phyloP scores from a whole-genome alignment of 345 rosid genomes.

The Euphorbia pulcherrima region DNA sequence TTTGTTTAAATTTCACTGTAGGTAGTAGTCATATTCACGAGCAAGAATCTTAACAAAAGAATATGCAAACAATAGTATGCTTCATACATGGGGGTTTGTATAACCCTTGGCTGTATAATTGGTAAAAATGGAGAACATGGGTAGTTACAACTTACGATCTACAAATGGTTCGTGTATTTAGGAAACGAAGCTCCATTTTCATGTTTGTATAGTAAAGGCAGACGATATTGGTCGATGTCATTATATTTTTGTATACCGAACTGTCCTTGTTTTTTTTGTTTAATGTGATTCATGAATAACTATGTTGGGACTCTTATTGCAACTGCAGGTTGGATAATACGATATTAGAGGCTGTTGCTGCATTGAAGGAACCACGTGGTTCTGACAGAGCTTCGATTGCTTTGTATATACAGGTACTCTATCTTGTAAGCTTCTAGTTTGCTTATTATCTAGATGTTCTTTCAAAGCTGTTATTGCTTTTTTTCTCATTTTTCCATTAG shows the following conservation, averaged over 20 bases:
- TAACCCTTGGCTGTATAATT: not conserved
- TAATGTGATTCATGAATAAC: constrained; percentile 13
- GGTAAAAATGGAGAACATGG: not conserved
- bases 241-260: constrained; percentile 6
- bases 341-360: constrained; percentile 68
- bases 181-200: constrained; percentile 5
- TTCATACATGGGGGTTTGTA: not conserved
- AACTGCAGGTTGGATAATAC: constrained; percentile 69
- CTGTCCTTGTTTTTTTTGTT: constrained; percentile 9
- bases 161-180: not conserved
- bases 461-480: not conserved
- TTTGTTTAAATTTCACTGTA: not conserved
- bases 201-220: constrained; percentile 8
- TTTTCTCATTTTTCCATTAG: not conserved
- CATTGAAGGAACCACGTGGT: constrained; percentile 78
- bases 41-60: not conserved
- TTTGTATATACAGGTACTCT: constrained; percentile 65
- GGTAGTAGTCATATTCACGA: not conserved
- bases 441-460: not conserved
- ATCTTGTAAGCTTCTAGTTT: not conserved
- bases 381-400: constrained; percentile 80
- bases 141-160: constrained; percentile 4
- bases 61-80: not conserved
- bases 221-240: constrained; percentile 4
- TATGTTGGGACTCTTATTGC: constrained; percentile 13